Conservation (phyloP, 108 stramenopile genomes). For the Chaetoceros tenuissimus region DNA sequence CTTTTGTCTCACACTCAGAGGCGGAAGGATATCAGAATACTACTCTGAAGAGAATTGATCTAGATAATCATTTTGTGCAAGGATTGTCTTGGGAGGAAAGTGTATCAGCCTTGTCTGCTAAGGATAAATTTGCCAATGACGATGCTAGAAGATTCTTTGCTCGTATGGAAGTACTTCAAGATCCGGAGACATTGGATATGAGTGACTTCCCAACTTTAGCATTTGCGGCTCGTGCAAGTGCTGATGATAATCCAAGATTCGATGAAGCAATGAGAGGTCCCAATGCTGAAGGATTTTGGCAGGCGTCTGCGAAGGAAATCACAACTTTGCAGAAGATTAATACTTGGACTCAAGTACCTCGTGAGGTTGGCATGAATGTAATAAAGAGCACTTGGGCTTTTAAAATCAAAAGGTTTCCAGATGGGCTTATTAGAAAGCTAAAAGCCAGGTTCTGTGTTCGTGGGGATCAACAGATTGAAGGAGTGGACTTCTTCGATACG, state of each 20-base stretch:
- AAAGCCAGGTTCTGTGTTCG: slow-evolving; percentile 30
- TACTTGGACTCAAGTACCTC: slow-evolving; percentile 1
- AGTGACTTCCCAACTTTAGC: slow-evolving; percentile 13
- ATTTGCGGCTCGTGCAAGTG: slow-evolving; percentile 21
- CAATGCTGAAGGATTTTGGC: slow-evolving; percentile 17
- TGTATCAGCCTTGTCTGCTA: too few relatives aligned
- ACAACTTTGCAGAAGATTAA: slow-evolving; percentile 7
- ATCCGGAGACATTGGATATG: too few relatives aligned
- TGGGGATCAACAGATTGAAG: slow-evolving; percentile 32
- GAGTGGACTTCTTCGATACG: slow-evolving; percentile 30
- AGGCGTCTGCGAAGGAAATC: slow-evolving; percentile 20
- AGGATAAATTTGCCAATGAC: too few relatives aligned
- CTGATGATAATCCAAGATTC: slow-evolving; percentile 24
- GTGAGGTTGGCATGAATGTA: slow-evolving; percentile 7
- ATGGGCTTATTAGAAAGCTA: slow-evolving; percentile 13
- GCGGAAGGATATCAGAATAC: too few relatives aligned
- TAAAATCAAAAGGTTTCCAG: slow-evolving; percentile 12
- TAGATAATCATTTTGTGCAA: too few relatives aligned
- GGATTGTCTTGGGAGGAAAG: too few relatives aligned
- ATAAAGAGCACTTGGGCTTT: slow-evolving; percentile 23
- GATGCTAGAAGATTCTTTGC: too few relatives aligned
- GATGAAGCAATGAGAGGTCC: slow-evolving; percentile 30
- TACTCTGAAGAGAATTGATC: too few relatives aligned
- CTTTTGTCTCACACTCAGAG: too few relatives aligned
- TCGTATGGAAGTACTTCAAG: too few relatives aligned